phyloP scores from a whole-genome alignment of 106 monocot genomes.

The Acorus calamus region DNA sequence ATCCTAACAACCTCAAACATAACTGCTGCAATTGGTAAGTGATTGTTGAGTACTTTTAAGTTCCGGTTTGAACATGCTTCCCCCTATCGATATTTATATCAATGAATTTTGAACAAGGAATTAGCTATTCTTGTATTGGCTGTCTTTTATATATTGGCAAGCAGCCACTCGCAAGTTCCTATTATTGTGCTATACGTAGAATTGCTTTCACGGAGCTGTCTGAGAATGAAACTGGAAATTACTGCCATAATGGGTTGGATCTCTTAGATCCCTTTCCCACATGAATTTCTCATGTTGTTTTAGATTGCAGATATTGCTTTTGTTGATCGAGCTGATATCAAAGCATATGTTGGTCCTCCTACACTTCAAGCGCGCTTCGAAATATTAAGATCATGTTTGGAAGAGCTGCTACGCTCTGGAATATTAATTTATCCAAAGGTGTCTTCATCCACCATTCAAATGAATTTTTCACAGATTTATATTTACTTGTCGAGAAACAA shows the following conservation, averaged over 20 bases:
- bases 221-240: too few relatives aligned
- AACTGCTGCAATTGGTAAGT: constrained; percentile 89
- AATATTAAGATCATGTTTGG: constrained; percentile 77
- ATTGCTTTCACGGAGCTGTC: too few relatives aligned
- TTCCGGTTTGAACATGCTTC: not conserved
- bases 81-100: too few relatives aligned
- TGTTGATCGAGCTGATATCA: constrained; percentile 97
- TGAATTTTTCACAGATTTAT: too few relatives aligned
- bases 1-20: constrained; percentile 97
- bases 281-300: constrained; percentile 19
- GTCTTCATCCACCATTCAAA: not conserved
- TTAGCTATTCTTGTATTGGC: too few relatives aligned
- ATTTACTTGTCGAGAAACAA: too few relatives aligned
- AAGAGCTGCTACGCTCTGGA: constrained; percentile 66
- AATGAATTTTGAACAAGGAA: too few relatives aligned
- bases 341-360: constrained; percentile 94
- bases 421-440: constrained; percentile 54
- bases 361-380: constrained; percentile 85
- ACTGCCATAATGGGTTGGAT: not conserved
- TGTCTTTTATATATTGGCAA: too few relatives aligned
- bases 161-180: too few relatives aligned
- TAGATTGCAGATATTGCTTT: constrained; percentile 98
- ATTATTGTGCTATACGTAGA: too few relatives aligned
- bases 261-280: not conserved
- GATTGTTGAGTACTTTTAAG: not conserved